phyloP scores from a whole-genome alignment of 1,284 basidiomycete genomes.

The Tremellales sp. region DNA sequence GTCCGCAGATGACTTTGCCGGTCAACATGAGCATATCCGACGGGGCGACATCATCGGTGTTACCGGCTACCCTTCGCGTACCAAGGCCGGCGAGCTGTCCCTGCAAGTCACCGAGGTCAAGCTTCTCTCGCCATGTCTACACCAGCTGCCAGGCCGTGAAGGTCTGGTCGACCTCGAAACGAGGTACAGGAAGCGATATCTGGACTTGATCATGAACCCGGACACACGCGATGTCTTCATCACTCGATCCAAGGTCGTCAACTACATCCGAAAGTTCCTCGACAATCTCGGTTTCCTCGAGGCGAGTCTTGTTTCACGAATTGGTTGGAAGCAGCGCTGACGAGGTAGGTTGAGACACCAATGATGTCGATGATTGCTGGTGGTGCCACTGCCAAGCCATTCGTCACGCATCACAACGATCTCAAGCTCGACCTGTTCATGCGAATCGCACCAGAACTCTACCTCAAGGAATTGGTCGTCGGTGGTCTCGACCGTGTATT shows the following conservation, averaged over 20 bases:
- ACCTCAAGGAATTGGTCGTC: slow-evolving; percentile 96
- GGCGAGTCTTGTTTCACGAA: slow-evolving; percentile 31
- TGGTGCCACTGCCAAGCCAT: slow-evolving; percentile 97
- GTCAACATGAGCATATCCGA: slow-evolving; percentile 79
- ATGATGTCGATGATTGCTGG: slow-evolving; percentile 98
- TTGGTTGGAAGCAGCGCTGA: neutral
- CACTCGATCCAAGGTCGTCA: slow-evolving; percentile 80
- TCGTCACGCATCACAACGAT: slow-evolving; percentile 98
- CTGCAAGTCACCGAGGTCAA: slow-evolving; percentile 77
- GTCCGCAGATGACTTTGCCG: slow-evolving; percentile 61
- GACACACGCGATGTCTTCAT: slow-evolving; percentile 87
- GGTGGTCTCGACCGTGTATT: slow-evolving; percentile 97
- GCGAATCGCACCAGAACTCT: slow-evolving; percentile 95
- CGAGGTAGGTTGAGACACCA: slow-evolving; percentile 79
- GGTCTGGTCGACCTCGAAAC: slow-evolving; percentile 96
- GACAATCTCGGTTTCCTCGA: slow-evolving; percentile 94
- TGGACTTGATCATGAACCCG: slow-evolving; percentile 95
- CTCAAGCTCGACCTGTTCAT: slow-evolving; percentile 97
- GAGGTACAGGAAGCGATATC: slow-evolving; percentile 96
- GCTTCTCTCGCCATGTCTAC: slow-evolving; percentile 92
- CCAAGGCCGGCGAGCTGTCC: slow-evolving; percentile 93
- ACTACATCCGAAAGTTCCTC: slow-evolving; percentile 86
- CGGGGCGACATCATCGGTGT: slow-evolving; percentile 97
- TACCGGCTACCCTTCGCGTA: slow-evolving; percentile 80
- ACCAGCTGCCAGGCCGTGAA: slow-evolving; percentile 80